A percentile compares a stretch with the other conserved stretches of the same genome.
Conservation (phyloP, 495 filamentous ascomycete species). For the Neurospora sp. region DNA sequence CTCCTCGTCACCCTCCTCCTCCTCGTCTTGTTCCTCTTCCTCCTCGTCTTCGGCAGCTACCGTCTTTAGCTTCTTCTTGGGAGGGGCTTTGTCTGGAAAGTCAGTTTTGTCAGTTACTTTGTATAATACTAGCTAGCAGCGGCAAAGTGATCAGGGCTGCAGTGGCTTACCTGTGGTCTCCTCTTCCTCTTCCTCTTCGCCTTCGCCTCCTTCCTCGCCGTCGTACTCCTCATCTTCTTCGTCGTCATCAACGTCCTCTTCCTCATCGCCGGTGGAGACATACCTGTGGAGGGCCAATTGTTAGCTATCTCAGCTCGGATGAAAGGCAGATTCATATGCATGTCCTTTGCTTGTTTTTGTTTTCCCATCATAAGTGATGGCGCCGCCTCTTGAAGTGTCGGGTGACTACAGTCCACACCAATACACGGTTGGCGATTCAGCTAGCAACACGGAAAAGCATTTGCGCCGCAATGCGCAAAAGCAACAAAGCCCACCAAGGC, state of each 20-base stretch:
- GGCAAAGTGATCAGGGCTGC: neutral
- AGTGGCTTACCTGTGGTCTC: conserved; percentile 17
- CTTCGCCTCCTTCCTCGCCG: conserved; percentile 25
- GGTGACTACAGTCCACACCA: neutral
- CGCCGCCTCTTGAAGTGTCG: neutral
- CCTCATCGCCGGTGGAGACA: conserved; percentile 26
- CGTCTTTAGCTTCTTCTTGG: conserved; percentile 40
- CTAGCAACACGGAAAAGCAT: neutral
- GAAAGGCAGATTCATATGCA: neutral
- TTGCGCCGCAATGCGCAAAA: conserved; percentile 17
- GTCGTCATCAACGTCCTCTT: conserved; percentile 27
- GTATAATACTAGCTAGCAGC: neutral
- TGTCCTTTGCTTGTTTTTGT: neutral
- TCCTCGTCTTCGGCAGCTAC: conserved; percentile 19
- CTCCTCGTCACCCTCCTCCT: conserved; percentile 24
- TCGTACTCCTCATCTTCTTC: conserved; percentile 26
- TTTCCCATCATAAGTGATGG: neutral
- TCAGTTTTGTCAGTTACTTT: neutral
- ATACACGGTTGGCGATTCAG: neutral
- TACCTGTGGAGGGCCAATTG: conserved; percentile 16
- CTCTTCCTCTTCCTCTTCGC: conserved; percentile 19
- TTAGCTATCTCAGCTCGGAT: neutral
- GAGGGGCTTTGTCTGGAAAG: conserved; percentile 28
- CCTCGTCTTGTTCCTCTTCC: conserved; percentile 23
- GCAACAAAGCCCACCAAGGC: neutral